These are phyloP conservation scores for Microbotryomycetes sp. DNA, from an alignment of 1,284 basidiomycete species.

Conservation along the genomic window DNA sequence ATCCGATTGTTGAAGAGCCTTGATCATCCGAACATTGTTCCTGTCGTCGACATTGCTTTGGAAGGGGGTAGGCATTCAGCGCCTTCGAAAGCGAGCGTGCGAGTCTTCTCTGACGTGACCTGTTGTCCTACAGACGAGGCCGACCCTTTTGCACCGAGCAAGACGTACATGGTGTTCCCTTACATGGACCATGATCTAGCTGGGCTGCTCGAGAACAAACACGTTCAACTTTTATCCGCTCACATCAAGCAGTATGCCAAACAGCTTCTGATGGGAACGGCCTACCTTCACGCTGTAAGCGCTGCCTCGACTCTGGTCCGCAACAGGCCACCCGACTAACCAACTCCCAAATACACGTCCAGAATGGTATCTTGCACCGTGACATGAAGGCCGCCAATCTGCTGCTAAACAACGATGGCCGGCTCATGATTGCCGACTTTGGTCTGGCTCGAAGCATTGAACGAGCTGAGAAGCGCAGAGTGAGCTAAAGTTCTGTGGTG, in stretches of 20 bases:
- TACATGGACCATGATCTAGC: conserved; percentile 99
- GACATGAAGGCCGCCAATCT: conserved; percentile 99
- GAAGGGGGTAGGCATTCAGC: conserved; percentile 41
- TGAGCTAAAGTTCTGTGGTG: conserved; percentile 2
- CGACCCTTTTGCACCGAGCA: conserved; percentile 48
- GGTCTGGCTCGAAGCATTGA: conserved; percentile 69
- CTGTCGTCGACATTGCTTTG: conserved; percentile 84
- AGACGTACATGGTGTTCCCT: conserved; percentile 92
- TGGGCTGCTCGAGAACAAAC: conserved; percentile 82
- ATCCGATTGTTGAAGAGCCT: conserved; percentile 93
- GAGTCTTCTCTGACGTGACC: too few relatives aligned
- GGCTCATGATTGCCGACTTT: conserved; percentile 88
- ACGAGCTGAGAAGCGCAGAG: conserved; percentile 24
- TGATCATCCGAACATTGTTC: conserved; percentile 75
- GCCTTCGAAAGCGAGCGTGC: too few relatives aligned
- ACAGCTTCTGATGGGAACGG: conserved; percentile 88
- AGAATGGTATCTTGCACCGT: conserved; percentile 94
- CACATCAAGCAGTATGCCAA: conserved; percentile 89
- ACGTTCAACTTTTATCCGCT: conserved; percentile 57
- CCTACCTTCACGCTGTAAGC: conserved; percentile 84
- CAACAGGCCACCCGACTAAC: too few relatives aligned
- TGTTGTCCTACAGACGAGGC: conserved; percentile 46
- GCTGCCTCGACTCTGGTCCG: neutral
- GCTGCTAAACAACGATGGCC: conserved; percentile 79
- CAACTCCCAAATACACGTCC: too few relatives aligned